Percentiles rank a stretch among this genome's conserved stretches.
These are phyloP conservation scores for Byssothecium circinans DNA, from an alignment of 2,329 filamentous ascomycete species.

Conservation along the genomic window DNA sequence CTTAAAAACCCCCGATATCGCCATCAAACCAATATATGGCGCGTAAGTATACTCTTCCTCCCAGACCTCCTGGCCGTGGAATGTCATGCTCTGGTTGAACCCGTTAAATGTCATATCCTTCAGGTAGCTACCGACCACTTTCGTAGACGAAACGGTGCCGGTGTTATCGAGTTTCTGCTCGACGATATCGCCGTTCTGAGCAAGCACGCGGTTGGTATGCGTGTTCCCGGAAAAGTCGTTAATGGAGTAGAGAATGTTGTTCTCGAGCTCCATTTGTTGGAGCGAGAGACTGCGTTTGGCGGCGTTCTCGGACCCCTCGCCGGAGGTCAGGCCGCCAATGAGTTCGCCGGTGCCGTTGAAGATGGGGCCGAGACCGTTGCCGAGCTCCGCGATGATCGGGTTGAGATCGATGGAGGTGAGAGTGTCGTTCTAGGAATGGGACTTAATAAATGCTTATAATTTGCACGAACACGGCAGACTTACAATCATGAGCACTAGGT, in stretches of 20 bases:
- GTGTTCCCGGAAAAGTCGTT: conserved; percentile 61
- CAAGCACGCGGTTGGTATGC: conserved; percentile 58
- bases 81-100: conserved; percentile 45
- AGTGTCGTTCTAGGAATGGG: conserved; percentile 48
- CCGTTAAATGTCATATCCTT: conserved; percentile 60
- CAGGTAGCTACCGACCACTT: conserved; percentile 54
- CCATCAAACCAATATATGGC: conserved; percentile 54
- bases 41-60: conserved; percentile 59
- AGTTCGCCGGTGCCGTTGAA: conserved; percentile 45
- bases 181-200: conserved; percentile 58
- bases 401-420: conserved; percentile 63
- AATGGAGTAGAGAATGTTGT: conserved; percentile 63
- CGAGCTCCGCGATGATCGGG: conserved; percentile 60
- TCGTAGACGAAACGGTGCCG: conserved; percentile 49
- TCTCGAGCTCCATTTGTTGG: conserved; percentile 51
- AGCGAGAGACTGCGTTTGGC: conserved; percentile 35
- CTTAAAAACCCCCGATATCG: conserved; percentile 52
- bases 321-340: conserved; percentile 25
- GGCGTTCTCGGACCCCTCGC: conserved; percentile 4
- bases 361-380: conserved; percentile 53
- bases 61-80: conserved; percentile 50
- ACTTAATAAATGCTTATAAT: background rate
- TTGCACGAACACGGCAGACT: background rate
- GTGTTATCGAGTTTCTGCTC: conserved; percentile 59
- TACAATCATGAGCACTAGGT: conserved; percentile 60